A percentile compares a stretch with the other conserved stretches of the same genome.
Evolutionary conservation across 768 basidiomycete species (phyloP).

Genomic region (Boletellus ananiceps): DNA sequence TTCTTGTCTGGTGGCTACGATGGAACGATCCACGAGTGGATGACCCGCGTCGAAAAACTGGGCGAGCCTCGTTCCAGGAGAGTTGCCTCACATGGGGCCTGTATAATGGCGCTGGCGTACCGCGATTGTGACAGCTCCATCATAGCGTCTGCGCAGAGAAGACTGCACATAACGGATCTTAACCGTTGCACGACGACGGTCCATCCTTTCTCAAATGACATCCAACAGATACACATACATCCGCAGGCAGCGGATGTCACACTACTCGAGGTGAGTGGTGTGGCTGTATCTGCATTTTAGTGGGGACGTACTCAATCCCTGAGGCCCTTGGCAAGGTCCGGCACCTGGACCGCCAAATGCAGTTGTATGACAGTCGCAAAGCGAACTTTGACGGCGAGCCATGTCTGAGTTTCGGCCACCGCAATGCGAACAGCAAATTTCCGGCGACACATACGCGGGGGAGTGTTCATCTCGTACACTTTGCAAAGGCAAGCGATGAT

Average conservation of each 20-base stretch:
- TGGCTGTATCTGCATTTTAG: conserved; percentile 9
- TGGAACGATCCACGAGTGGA: conserved; percentile 41
- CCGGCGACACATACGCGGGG: conserved; percentile 35
- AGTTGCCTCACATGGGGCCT: conserved; percentile 29
- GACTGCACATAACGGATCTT: conserved; percentile 37
- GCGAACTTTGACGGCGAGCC: conserved; percentile 37
- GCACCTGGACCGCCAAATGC: conserved; percentile 46
- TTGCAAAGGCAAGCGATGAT: conserved; percentile 44
- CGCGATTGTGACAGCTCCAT: conserved; percentile 31
- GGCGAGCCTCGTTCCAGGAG: conserved; percentile 23
- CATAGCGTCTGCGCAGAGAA: conserved; percentile 34
- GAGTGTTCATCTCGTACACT: conserved; percentile 37
- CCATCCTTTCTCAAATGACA: conserved; percentile 34
- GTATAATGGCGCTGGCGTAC: conserved; percentile 38
- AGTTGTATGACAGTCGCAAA: conserved; percentile 44
- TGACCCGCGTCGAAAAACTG: conserved; percentile 18
- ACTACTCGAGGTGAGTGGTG: conserved; percentile 43
- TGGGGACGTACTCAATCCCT: conserved; percentile 7
- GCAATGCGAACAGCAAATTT: conserved; percentile 23
- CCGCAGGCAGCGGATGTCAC: conserved; percentile 40
- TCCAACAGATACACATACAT: conserved; percentile 45
- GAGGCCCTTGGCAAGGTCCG: conserved; percentile 36
- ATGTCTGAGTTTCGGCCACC: conserved; percentile 43
- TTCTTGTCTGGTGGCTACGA: conserved; percentile 51
- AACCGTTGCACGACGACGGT: conserved; percentile 28